Base-by-base conservation (phyloP, 192 early-diverging fungal species). In the Chytriomyces hyalinus region DNA sequence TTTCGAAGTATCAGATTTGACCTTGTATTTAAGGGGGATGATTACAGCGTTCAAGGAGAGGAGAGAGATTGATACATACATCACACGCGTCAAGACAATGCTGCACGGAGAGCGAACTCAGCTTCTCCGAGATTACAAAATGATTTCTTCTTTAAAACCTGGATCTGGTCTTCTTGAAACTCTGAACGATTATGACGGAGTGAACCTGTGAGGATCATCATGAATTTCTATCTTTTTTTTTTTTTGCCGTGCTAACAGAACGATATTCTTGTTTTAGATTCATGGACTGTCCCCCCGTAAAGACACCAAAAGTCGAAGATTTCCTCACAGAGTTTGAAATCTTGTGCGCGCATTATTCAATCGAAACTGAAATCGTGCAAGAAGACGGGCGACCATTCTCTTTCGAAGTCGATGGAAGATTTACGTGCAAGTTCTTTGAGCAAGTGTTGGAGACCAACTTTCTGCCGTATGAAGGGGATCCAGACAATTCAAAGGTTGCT, bases 321-420 rank as follows among this genome's bases (percentile, higher is more conserved):
- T 87, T 87, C 65, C 45, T 89, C 11, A 87, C 82, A 6, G 88
- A 87, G 62, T 89, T 85, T 65, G 86, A 89, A 70, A 65, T 85
- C 11, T 72, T 89, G 2, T 83, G 80, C 6, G 75, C 80, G 15
- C 78, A 84, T 65, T 87, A 64, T 67, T 49, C 43, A 9, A 65
- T 89, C 50, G 84, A 87, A 43, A 86, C 83, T 4, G 80, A 73
- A 10, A 87, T 89, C n/a, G n/a, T 65, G 13, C 78, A 80, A 50
- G 88, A 89, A 79, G 88, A 89, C 81, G 88, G 88, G 7, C 70
- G 88, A 15, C 86, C 88, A 28, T 89, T 89, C 77, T 82, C 83
- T 5, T 89, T 81, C 53, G 88, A 89, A 61, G 76, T 86, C 6
- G 88, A 87, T 49, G 67, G 64, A 48, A 70, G 78, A 68, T 87